phyloP scores from a whole-genome alignment of 2,329 filamentous ascomycete species.

The Teratosphaeria viscida region DNA sequence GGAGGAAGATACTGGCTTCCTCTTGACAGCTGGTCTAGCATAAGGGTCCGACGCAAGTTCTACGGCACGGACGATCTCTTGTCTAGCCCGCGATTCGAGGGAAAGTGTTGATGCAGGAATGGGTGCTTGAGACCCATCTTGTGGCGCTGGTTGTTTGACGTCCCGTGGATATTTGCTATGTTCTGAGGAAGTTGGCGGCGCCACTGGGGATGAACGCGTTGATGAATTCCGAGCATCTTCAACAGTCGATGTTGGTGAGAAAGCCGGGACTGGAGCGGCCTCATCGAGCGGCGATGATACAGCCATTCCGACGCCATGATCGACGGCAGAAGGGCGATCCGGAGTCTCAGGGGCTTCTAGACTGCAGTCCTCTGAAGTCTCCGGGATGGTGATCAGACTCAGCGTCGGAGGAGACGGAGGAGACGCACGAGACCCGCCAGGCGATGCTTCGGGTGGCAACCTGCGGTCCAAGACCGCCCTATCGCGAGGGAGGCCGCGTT shows the following conservation, averaged over 20 bases:
- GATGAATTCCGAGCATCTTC: neutral
- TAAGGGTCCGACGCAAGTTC: neutral
- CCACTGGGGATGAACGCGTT: neutral
- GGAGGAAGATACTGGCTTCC: neutral
- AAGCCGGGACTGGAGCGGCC: neutral
- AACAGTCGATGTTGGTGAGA: neutral
- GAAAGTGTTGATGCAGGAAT: neutral
- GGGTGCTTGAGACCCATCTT: neutral
- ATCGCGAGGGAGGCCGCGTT: slow-evolving; percentile 1
- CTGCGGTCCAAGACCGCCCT: neutral
- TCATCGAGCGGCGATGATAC: neutral
- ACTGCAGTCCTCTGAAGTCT: neutral
- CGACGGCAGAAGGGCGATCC: neutral
- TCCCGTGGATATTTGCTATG: neutral
- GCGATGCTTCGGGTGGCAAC: neutral
- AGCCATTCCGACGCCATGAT: neutral
- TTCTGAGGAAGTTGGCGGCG: neutral
- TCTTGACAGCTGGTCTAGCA: neutral
- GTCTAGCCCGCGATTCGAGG: neutral
- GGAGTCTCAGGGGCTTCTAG: neutral
- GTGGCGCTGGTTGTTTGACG: neutral
- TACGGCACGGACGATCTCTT: neutral
- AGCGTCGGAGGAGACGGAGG: neutral
- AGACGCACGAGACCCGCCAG: neutral
- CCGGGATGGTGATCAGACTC: neutral